Percentiles rank a stretch among this genome's conserved stretches.
Evolutionary conservation across 805 yeast genomes (phyloP).

Genomic region (Barnettozyma salicaria): DNA sequence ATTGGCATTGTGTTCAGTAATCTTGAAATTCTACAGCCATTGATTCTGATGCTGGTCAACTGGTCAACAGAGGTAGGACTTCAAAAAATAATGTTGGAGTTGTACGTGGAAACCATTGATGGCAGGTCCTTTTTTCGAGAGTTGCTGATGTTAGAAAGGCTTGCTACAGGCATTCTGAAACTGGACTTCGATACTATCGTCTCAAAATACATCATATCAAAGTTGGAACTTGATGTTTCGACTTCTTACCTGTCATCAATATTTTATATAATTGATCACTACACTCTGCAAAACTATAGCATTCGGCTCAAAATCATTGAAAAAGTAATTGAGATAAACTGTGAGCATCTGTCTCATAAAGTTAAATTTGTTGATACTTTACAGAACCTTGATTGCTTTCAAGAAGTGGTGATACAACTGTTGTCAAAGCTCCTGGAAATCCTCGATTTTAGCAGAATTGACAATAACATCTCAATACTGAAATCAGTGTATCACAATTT

Average conservation of each 20-base stretch:
- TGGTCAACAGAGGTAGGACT: constrained; percentile 3
- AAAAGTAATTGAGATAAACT: constrained; percentile 6
- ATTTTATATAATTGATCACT: no score
- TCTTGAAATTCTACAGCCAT: constrained; percentile 2
- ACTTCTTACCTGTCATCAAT: no score
- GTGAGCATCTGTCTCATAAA: constrained; percentile 3
- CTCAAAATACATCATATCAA: no score
- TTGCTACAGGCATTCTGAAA: background rate
- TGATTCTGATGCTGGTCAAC: constrained; percentile 3
- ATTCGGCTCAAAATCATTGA: constrained; percentile 6
- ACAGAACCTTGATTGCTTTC: constrained; percentile 6
- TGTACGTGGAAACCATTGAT: constrained; percentile 1
- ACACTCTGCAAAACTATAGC: constrained; percentile 3
- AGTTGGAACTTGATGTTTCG: no score
- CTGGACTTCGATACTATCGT: constrained; percentile 2
- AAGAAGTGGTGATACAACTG: constrained; percentile 9
- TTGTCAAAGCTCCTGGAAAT: constrained; percentile 9
- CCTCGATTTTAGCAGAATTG: background rate
- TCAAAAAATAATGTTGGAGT: background rate
- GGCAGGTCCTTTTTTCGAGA: constrained; percentile 1
- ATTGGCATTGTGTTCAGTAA: constrained; percentile 11
- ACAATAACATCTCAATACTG: constrained; percentile 6
- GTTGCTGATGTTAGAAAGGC: background rate
- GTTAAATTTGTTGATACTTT: constrained; percentile 13
- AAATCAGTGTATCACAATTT: constrained; percentile 6